A percentile compares a stretch with the other conserved stretches of the same genome.
Conservation (phyloP, 2,329 filamentous ascomycete genomes). For the Magnaporthales sp. region DNA sequence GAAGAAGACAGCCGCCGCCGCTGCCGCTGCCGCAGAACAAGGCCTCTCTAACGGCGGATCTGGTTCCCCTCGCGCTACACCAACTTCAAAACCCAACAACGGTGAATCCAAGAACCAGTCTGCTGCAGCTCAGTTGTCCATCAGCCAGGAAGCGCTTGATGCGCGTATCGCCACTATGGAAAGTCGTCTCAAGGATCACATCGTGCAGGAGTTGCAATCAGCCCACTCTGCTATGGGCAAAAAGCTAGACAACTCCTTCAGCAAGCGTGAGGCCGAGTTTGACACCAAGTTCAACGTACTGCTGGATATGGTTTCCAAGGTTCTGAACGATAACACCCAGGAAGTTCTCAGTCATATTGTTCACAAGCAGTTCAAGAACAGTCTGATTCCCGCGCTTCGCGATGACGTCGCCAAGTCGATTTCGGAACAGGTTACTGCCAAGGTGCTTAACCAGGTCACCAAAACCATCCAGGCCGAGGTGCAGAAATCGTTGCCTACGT, state of each 20-base stretch:
- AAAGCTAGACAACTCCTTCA: conserved; percentile 53
- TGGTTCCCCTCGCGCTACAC: conserved; percentile 23
- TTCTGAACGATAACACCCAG: conserved; percentile 55
- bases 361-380: conserved; percentile 62
- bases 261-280: conserved; percentile 41
- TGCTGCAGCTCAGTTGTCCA: conserved; percentile 9
- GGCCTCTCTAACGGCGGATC: conserved; percentile 29
- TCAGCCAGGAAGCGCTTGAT: conserved; percentile 36
- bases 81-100: conserved; percentile 14
- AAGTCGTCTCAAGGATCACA: conserved; percentile 40
- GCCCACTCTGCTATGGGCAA: conserved; percentile 15
- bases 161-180: conserved; percentile 46
- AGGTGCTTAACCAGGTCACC: conserved; percentile 58
- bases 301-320: conserved; percentile 48
- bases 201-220: conserved; percentile 45
- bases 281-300: conserved; percentile 44
- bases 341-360: conserved; percentile 72
- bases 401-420: conserved; percentile 60
- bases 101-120: conserved; percentile 21
- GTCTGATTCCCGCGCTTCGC: conserved; percentile 67
- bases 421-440: conserved; percentile 60
- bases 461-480: conserved; percentile 64
- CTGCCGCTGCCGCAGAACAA: conserved; percentile 36
- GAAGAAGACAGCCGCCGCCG: conserved; percentile 46
- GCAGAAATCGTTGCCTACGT: conserved; percentile 57